These are phyloP conservation scores for Epichloe festucae DNA, from an alignment of 2,329 filamentous ascomycete genomes.

Conservation along the genomic window DNA sequence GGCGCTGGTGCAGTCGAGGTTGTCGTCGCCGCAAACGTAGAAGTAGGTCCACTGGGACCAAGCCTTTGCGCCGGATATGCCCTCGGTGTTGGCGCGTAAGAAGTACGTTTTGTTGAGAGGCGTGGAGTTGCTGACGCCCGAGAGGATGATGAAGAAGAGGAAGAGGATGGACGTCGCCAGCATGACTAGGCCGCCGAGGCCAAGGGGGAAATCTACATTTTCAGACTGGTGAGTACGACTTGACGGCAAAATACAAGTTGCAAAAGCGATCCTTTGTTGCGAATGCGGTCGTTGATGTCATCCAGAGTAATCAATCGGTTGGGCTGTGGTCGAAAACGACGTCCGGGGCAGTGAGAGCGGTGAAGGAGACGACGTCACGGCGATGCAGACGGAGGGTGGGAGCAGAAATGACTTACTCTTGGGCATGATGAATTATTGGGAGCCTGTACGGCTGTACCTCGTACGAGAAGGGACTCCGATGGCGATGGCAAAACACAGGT, in stretches of 20 bases:
- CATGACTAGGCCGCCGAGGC: slow-evolving; percentile 33
- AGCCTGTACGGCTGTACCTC: not conserved
- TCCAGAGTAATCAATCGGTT: no score
- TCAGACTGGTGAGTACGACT: no score
- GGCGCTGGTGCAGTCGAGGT: slow-evolving; percentile 50
- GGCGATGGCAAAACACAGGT: not conserved
- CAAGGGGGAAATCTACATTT: slow-evolving; percentile 25
- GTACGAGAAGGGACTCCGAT: not conserved
- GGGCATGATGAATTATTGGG: slow-evolving; percentile 1
- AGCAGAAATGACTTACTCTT: slow-evolving; percentile 9
- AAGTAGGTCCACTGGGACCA: slow-evolving; percentile 84
- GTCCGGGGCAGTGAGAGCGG: no score
- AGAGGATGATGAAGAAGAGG: slow-evolving; percentile 47
- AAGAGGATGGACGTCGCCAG: slow-evolving; percentile 38
- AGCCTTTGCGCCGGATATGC: slow-evolving; percentile 54
- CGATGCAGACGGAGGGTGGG: no score
- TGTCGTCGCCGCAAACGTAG: slow-evolving; percentile 57
- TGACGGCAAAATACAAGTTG: not conserved
- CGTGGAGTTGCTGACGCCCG: slow-evolving; percentile 33
- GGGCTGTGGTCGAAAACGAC: no score
- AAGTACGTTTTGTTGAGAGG: slow-evolving; percentile 71
- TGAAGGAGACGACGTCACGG: no score
- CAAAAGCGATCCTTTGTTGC: no score
- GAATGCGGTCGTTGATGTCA: no score
- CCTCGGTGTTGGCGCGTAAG: slow-evolving; percentile 63